These are phyloP conservation scores for Fagopyrum homotropicum DNA, from an alignment of 148 eudicot species.

Conservation along the genomic window DNA sequence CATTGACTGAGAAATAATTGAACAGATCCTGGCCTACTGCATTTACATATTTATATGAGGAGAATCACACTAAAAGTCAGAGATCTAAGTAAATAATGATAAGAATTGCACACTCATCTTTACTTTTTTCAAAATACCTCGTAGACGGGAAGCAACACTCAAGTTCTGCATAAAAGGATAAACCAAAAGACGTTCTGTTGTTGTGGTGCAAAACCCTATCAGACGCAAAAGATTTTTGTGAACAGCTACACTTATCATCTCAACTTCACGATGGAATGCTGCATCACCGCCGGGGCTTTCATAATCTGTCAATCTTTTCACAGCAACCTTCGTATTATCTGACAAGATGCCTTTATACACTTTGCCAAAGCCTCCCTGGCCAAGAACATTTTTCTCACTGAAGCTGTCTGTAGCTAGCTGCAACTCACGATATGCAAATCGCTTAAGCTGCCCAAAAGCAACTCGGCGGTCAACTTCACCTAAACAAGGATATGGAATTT, in stretches of 20 bases:
- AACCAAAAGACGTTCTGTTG: conserved; percentile 93
- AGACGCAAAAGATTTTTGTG: conserved; percentile 81
- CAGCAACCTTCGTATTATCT: conserved; percentile 84
- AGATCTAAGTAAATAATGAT: not conserved
- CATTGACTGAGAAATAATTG: too few relatives aligned
- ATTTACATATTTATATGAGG: not conserved
- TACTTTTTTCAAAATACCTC: conserved; percentile 41
- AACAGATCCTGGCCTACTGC: not conserved
- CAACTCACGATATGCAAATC: conserved; percentile 88
- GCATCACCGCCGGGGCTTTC: conserved; percentile 94
- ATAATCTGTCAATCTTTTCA: conserved; percentile 74
- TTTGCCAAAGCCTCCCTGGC: conserved; percentile 97
- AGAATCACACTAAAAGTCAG: not conserved
- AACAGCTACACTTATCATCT: conserved; percentile 98
- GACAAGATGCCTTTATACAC: conserved; percentile 83
- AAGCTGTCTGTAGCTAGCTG: conserved; percentile 94
- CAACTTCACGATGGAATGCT: conserved; percentile 95
- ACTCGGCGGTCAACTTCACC: conserved; percentile 91
- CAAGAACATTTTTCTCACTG: conserved; percentile 85
- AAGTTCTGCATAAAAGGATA: conserved; percentile 95
- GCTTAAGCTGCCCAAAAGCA: conserved; percentile 86
- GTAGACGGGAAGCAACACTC: conserved; percentile 85
- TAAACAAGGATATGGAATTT: conserved; percentile 18
- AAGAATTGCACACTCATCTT: not conserved
- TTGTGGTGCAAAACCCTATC: conserved; percentile 96